phyloP scores from a whole-genome alignment of 2,329 filamentous ascomycete species.

The Sclerotinia trifoliorum region DNA sequence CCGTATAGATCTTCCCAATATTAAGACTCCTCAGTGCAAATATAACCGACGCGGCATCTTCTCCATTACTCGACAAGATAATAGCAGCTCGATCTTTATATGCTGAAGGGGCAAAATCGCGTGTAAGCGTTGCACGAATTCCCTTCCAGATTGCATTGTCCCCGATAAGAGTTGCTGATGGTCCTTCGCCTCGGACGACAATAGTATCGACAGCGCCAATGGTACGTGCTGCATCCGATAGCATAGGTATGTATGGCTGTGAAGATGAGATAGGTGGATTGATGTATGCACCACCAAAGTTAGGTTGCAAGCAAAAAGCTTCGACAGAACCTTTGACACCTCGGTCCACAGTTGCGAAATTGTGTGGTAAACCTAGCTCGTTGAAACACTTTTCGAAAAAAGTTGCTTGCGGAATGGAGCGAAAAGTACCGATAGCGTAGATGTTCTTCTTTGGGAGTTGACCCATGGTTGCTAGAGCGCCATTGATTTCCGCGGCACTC shows the following conservation, averaged over 20 bases:
- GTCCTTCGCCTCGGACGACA: slow-evolving; percentile 55
- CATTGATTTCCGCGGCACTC: slow-evolving; percentile 82
- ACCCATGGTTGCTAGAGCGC: slow-evolving; percentile 72
- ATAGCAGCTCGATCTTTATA: slow-evolving; percentile 75
- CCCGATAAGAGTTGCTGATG: slow-evolving; percentile 61
- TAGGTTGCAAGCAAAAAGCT: slow-evolving; percentile 66
- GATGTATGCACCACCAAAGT: slow-evolving; percentile 80
- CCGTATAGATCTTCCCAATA: slow-evolving; percentile 78
- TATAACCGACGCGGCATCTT: slow-evolving; percentile 75
- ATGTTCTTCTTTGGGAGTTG: slow-evolving; percentile 77
- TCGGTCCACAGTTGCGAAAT: slow-evolving; percentile 72
- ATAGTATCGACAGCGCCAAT: slow-evolving; percentile 85
- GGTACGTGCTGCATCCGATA: slow-evolving; percentile 73
- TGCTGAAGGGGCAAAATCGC: slow-evolving; percentile 78
- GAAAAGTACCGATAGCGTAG: slow-evolving; percentile 75
- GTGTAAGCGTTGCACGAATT: slow-evolving; percentile 75
- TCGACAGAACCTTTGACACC: slow-evolving; percentile 67
- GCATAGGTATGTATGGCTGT: slow-evolving; percentile 58
- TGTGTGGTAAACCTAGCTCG: slow-evolving; percentile 80
- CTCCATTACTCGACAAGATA: slow-evolving; percentile 68
- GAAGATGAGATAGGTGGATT: slow-evolving; percentile 65
- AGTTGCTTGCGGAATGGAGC: slow-evolving; percentile 68
- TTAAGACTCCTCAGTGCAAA: slow-evolving; percentile 75
- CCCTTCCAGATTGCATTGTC: slow-evolving; percentile 87
- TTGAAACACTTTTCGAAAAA: slow-evolving; percentile 86